A percentile compares a stretch with the other conserved stretches of the same genome.
phyloP scores from a whole-genome alignment of 2,329 filamentous ascomycete species.

The Trichophyton rubrum region DNA sequence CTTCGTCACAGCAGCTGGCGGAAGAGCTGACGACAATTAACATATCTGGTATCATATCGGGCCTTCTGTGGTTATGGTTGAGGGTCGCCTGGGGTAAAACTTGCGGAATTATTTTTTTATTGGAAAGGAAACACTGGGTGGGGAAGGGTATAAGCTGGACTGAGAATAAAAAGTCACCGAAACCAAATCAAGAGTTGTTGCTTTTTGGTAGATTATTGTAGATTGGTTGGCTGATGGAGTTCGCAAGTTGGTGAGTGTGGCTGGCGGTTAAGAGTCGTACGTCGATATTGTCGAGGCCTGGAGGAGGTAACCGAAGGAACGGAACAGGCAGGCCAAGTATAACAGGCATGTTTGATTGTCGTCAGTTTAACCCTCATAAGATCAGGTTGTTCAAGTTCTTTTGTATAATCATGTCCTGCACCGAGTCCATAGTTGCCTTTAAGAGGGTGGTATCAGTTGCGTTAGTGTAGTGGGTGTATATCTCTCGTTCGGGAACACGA shows the following conservation, averaged over 20 bases:
- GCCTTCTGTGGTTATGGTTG: neutral
- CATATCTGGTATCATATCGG: constrained; percentile 1
- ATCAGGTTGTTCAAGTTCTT: constrained; percentile 71
- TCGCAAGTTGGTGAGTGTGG: neutral
- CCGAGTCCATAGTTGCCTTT: constrained; percentile 75
- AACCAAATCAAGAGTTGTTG: neutral
- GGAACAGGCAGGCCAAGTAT: neutral
- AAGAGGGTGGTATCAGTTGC: constrained; percentile 58
- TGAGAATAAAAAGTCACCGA: neutral
- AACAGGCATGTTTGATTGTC: constrained; percentile 4
- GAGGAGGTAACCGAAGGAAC: neutral
- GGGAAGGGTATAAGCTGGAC: neutral
- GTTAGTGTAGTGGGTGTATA: constrained; percentile 48
- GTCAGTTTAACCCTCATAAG: constrained; percentile 38
- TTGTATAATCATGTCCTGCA: constrained; percentile 80
- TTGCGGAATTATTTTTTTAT: too few species aligned
- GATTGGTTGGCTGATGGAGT: neutral
- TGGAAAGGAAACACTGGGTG: too few species aligned
- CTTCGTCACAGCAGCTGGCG: neutral
- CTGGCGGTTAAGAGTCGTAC: neutral
- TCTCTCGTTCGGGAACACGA: constrained; percentile 45
- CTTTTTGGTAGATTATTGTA: too few species aligned
- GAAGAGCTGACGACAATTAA: neutral
- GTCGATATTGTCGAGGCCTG: neutral
- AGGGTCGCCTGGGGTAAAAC: neutral